Evolutionary conservation across 129 eudicot species (phyloP).

Genomic region (Rutidosis leptorrhynchoides): DNA sequence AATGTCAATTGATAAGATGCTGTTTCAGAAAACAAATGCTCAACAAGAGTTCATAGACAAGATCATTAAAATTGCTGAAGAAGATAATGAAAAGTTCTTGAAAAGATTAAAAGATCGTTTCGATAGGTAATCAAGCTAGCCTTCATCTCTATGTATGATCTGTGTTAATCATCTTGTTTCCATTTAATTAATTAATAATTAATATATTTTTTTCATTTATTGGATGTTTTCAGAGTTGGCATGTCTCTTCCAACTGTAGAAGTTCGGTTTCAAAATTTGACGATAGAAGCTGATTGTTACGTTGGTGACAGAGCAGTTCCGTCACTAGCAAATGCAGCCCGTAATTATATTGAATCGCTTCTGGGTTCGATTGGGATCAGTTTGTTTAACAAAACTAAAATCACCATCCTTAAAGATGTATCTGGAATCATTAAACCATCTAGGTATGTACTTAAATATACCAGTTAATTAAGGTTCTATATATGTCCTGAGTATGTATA

Average conservation of each 20-base stretch:
- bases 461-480: too few species aligned
- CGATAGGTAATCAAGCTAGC: constrained; percentile 58
- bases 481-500: constrained; percentile 19
- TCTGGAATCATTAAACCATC: constrained; percentile 53
- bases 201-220: too few species aligned
- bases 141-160: not conserved
- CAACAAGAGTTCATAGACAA: constrained; percentile 44
- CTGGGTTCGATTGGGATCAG: constrained; percentile 29
- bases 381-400: constrained; percentile 36
- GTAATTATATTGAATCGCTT: constrained; percentile 16
- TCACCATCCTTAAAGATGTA: constrained; percentile 43
- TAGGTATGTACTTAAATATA: too few species aligned
- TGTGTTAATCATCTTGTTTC: too few species aligned
- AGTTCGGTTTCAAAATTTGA: constrained; percentile 56
- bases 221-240: constrained; percentile 68
- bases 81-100: constrained; percentile 59
- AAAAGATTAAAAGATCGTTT: constrained; percentile 45
- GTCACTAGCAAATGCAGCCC: constrained; percentile 28
- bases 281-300: constrained; percentile 54
- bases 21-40: constrained; percentile 27
- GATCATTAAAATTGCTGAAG: constrained; percentile 50
- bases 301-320: constrained; percentile 63
- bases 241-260: constrained; percentile 62
- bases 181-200: too few species aligned
- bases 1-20: constrained; percentile 23